These are phyloP conservation scores for Marasmius tenuissimus DNA, from an alignment of 1,284 basidiomycete species.

Conservation along the genomic window DNA sequence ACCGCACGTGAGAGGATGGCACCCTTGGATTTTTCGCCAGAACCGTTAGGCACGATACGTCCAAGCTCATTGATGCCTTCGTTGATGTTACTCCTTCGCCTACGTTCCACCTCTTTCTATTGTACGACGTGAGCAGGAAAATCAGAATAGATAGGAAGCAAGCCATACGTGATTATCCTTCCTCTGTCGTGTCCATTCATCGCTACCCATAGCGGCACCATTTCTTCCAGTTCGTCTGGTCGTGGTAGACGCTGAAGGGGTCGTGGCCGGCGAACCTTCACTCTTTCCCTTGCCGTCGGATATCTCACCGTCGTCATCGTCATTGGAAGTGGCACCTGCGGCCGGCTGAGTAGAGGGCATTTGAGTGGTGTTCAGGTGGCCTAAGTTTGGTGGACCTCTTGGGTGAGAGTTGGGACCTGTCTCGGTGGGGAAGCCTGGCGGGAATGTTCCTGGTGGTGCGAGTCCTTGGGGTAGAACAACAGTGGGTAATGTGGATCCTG, in stretches of 20 bases:
- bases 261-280: conserved; percentile 18
- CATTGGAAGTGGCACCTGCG: not conserved
- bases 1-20: conserved; percentile 85
- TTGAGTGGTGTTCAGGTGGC: conserved; percentile 42
- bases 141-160: conserved; percentile 7
- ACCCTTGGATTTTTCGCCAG: conserved; percentile 87
- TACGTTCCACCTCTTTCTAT: conserved; percentile 96
- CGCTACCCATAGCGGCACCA: conserved; percentile 61
- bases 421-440: conserved; percentile 42
- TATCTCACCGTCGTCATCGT: conserved; percentile 31
- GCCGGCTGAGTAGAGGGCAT: conserved; percentile 28
- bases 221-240: conserved; percentile 42
- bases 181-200: conserved; percentile 80
- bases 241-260: conserved; percentile 18
- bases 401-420: conserved; percentile 76
- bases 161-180: conserved; percentile 79
- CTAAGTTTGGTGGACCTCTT: conserved; percentile 64
- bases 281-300: conserved; percentile 31
- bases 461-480: conserved; percentile 19
- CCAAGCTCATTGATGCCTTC: conserved; percentile 93
- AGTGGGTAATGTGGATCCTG: conserved; percentile 13
- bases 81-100: conserved; percentile 92
- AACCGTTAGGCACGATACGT: conserved; percentile 83
- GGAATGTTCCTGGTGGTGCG: conserved; percentile 19
- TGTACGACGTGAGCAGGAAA: not conserved